Percentiles rank a stretch among this genome's conserved stretches.
Conservation (phyloP, 768 basidiomycete species). For the Panellus pusillus region DNA sequence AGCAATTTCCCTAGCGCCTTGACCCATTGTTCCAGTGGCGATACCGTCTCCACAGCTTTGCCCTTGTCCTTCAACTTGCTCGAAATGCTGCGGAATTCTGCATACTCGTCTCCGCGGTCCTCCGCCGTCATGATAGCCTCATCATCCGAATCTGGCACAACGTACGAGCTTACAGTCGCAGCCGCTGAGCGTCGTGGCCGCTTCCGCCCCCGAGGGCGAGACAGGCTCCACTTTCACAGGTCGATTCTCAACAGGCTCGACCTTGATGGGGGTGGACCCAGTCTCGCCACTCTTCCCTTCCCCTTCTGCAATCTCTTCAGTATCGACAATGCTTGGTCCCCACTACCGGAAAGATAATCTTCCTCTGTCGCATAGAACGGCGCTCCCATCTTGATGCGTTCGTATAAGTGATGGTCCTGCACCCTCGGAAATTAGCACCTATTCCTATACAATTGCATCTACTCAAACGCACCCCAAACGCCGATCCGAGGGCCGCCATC, state of each 20-base stretch:
- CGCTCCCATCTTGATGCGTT: conserved; percentile 63
- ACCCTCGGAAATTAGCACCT: not conserved
- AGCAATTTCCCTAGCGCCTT: conserved; percentile 59
- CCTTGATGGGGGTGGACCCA: conserved; percentile 5
- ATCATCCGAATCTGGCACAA: conserved; percentile 16
- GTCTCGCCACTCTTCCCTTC: conserved; percentile 23
- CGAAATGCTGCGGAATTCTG: conserved; percentile 18
- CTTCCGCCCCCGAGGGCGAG: conserved; percentile 10
- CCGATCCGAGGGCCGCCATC: conserved; percentile 65
- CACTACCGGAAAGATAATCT: conserved; percentile 50
- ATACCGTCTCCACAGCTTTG: conserved; percentile 39
- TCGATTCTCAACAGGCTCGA: conserved; percentile 24
- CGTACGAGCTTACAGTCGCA: conserved; percentile 16
- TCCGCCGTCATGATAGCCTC: conserved; percentile 24
- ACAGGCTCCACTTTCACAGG: not conserved
- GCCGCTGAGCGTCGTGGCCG: conserved; percentile 20
- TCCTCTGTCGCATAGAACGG: conserved; percentile 71
- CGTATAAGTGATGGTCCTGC: conserved; percentile 55
- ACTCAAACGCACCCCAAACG: conserved; percentile 47
- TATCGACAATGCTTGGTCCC: conserved; percentile 1
- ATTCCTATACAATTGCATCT: not conserved
- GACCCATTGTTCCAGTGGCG: conserved; percentile 66
- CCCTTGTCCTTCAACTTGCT: conserved; percentile 33
- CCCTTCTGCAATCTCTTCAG: conserved; percentile 9
- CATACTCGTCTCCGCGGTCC: conserved; percentile 19